phyloP scores from a whole-genome alignment of 345 rosid genomes.

The Corymbia maculata region DNA sequence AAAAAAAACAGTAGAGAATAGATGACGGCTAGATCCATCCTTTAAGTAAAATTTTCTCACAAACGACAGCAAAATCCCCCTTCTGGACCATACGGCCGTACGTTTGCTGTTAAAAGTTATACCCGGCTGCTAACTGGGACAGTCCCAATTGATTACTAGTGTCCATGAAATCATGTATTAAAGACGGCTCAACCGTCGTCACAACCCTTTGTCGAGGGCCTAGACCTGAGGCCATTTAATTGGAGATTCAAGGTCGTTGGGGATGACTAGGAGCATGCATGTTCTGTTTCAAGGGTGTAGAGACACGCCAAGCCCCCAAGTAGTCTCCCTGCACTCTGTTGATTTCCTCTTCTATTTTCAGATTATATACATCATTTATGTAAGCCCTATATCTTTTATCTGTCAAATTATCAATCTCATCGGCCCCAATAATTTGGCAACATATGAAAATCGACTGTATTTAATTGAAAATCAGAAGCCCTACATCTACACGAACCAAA shows the following conservation, averaged over 20 bases:
- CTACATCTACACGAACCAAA: neutral
- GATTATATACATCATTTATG: neutral
- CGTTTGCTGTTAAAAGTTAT: neutral
- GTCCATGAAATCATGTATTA: neutral
- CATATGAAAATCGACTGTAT: neutral
- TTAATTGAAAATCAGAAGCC: neutral
- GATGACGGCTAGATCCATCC: neutral
- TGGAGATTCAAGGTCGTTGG: neutral
- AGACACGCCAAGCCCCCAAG: neutral
- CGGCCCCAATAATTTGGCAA: neutral
- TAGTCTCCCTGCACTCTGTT: neutral
- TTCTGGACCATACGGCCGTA: neutral
- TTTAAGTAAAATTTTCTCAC: neutral
- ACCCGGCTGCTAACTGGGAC: neutral
- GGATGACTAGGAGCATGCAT: neutral
- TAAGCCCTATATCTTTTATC: neutral
- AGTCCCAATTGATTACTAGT: neutral
- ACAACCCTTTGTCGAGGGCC: neutral
- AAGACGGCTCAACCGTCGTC: neutral
- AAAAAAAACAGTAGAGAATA: neutral
- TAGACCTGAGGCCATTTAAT: neutral
- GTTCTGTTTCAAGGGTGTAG: neutral
- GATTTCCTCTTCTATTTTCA: neutral
- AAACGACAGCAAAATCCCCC: neutral
- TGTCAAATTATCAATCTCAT: neutral